phyloP scores from a whole-genome alignment of 768 basidiomycete genomes.

The Rhizopogon sp. region DNA sequence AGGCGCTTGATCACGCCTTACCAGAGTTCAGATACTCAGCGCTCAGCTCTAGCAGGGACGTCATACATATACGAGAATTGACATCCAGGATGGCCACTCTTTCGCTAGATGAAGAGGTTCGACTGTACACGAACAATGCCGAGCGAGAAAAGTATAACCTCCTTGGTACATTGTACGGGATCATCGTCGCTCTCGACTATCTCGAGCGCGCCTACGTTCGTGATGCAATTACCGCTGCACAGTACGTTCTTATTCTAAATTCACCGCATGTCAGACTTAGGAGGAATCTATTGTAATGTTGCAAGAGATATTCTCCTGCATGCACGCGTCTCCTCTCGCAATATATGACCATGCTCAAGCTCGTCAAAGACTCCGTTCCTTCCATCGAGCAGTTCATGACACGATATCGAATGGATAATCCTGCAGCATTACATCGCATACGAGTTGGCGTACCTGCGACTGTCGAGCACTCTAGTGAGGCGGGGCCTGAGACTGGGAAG shows the following conservation, averaged over 20 bases:
- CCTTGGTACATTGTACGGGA: conserved; percentile 85
- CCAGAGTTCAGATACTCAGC: neutral
- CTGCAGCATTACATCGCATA: conserved; percentile 86
- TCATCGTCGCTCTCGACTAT: conserved; percentile 89
- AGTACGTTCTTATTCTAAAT: conserved; percentile 53
- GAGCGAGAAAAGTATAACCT: conserved; percentile 88
- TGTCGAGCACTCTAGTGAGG: conserved; percentile 91
- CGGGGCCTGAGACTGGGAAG: conserved; percentile 89
- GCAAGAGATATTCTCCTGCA: conserved; percentile 89
- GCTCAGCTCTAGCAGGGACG: neutral
- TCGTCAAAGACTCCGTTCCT: conserved; percentile 85
- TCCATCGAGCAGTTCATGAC: conserved; percentile 90
- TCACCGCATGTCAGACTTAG: conserved; percentile 4
- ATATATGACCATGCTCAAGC: conserved; percentile 95
- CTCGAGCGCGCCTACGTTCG: conserved; percentile 94
- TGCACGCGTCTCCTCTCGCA: conserved; percentile 92
- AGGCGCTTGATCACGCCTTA: neutral
- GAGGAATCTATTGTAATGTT: neutral
- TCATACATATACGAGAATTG: neutral
- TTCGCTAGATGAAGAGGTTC: conserved; percentile 87
- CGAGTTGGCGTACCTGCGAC: conserved; percentile 95
- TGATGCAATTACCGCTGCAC: conserved; percentile 83
- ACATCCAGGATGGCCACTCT: conserved; percentile 32
- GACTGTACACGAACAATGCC: conserved; percentile 80
- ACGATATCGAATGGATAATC: conserved; percentile 86